Evolutionary conservation across 495 filamentous ascomycete genomes (phyloP), one percentile per base, ranked within the genome.

Genomic region (Lineolata rhizophorae): DNA sequence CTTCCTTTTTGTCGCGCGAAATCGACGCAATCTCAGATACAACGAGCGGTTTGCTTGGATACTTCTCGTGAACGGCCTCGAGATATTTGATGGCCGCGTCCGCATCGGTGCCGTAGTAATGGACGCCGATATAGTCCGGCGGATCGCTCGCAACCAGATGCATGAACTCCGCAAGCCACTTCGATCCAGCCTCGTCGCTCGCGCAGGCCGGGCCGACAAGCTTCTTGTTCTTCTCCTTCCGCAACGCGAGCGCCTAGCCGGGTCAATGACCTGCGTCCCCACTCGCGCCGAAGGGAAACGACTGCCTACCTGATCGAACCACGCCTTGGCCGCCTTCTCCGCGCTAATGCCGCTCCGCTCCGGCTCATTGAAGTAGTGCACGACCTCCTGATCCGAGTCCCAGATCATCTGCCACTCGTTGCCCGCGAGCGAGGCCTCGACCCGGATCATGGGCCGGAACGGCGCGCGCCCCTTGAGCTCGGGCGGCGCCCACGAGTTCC

Each of bases 301-400:
- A n/a, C n/a, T n/a, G n/a, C n/a, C n/a, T n/a, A n/a, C n/a, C n/a
- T n/a, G n/a, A n/a, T n/a, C n/a, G n/a, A n/a, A n/a, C n/a, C n/a
- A n/a, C n/a, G n/a, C n/a, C n/a, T n/a, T n/a, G n/a, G n/a, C n/a
- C n/a, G n/a, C n/a, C n/a, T n/a, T n/a, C n/a, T n/a, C n/a, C n/a
- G n/a, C n/a, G n/a, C n/a, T n/a, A n/a, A n/a, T n/a, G n/a, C n/a
- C n/a, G n/a, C n/a, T n/a, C n/a, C n/a, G n/a, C n/a, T 62, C 56
- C 4, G 58, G 58, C 39, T 61, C 57, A 37, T 62, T 62, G 48
- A 58, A 54, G 36, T 47, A 62, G 24, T 54, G 55, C 4, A 62
- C 46, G 15, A 53, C 51, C 6, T 42, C 32, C 14, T 45, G 37
- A 4, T 46, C 41, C 8, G 43, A 35, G 17, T 38, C 38, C 22